phyloP scores from a whole-genome alignment of 1,284 basidiomycete genomes.

The Lignosus rhinocerotis region DNA sequence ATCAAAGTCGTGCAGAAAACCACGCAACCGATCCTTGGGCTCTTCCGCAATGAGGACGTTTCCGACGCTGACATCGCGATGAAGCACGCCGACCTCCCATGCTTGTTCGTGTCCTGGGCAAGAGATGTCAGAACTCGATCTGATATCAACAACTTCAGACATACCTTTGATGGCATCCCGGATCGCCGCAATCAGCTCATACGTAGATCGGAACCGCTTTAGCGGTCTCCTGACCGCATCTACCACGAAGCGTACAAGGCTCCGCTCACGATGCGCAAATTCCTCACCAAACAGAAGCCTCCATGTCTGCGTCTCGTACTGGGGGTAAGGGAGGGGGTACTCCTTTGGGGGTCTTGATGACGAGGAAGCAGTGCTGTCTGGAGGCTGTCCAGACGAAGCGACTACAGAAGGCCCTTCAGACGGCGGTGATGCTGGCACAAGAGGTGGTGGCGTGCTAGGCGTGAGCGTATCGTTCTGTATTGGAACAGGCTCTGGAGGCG shows the following conservation, averaged over 20 bases:
- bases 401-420: not conserved
- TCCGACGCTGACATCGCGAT: conserved; percentile 19
- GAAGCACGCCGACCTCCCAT: conserved; percentile 8
- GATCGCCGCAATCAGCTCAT: conserved; percentile 12
- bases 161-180: conserved; percentile 21
- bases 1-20: conserved; percentile 23
- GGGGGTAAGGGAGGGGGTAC: not conserved
- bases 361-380: not conserved
- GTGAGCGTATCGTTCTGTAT: not conserved
- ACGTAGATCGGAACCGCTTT: conserved; percentile 4
- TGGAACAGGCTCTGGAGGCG: not conserved
- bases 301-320: not conserved
- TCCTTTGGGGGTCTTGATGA: not conserved
- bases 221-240: conserved; percentile 15
- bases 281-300: not conserved
- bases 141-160: not conserved
- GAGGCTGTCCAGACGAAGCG: not conserved
- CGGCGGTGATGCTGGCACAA: too few relatives aligned
- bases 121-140: not conserved
- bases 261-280: conserved; percentile 8
- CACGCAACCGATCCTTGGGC: not conserved
- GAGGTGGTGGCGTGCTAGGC: too few relatives aligned
- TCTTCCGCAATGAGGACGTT: conserved; percentile 16
- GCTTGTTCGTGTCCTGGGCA: conserved; percentile 1
- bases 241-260: conserved; percentile 16